Conservation (phyloP, 768 basidiomycete species). For the Lactarius akahatsu region DNA sequence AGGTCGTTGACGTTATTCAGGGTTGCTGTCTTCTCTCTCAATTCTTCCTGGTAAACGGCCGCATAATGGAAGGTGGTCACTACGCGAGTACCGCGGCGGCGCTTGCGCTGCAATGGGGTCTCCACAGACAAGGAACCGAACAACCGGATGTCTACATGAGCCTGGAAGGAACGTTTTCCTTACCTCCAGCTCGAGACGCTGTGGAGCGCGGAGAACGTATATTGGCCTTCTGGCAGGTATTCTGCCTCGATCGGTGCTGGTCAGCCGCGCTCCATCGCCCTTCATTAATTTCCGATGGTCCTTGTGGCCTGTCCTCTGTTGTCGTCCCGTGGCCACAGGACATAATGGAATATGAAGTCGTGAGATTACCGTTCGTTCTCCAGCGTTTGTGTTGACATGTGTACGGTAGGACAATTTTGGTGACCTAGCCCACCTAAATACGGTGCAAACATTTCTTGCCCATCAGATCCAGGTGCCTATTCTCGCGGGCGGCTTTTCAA, state of each 20-base stretch:
- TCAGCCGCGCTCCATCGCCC: conserved; percentile 72
- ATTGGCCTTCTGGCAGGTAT: conserved; percentile 81
- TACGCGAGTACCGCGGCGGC: conserved; percentile 74
- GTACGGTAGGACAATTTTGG: conserved; percentile 55
- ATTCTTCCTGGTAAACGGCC: conserved; percentile 76
- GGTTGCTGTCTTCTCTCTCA: conserved; percentile 72
- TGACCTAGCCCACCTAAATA: conserved; percentile 52
- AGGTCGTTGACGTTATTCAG: conserved; percentile 68
- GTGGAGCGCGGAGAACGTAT: conserved; percentile 70
- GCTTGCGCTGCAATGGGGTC: conserved; percentile 69
- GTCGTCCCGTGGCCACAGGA: conserved; percentile 76
- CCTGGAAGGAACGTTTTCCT: conserved; percentile 43
- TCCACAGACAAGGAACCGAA: conserved; percentile 49
- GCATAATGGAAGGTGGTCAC: conserved; percentile 74
- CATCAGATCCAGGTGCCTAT: conserved; percentile 51
- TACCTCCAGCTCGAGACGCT: conserved; percentile 57
- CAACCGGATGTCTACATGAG: conserved; percentile 33
- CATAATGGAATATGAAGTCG: conserved; percentile 69
- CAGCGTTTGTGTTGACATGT: not conserved
- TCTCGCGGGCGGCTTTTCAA: conserved; percentile 54
- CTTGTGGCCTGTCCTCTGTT: conserved; percentile 56
- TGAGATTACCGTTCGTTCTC: conserved; percentile 35
- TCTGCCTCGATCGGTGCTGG: conserved; percentile 78
- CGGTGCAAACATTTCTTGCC: conserved; percentile 59
- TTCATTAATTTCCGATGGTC: conserved; percentile 61